These are phyloP conservation scores for Cercospora zeina DNA, from an alignment of 2,329 filamentous ascomycete genomes.

Conservation along the genomic window DNA sequence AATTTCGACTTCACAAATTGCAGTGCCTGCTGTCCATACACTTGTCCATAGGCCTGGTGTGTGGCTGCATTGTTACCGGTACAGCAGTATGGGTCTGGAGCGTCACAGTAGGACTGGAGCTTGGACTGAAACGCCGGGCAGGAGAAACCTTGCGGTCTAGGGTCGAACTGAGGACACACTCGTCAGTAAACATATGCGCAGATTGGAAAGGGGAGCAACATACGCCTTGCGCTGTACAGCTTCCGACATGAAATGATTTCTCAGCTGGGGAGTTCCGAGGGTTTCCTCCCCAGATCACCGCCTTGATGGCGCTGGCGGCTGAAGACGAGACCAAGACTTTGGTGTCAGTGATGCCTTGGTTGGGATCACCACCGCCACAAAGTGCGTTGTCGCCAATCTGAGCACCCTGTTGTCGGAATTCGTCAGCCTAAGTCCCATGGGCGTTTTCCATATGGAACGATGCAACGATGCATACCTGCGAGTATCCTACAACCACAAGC, in stretches of 20 bases:
- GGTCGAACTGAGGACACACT: constrained; percentile 55
- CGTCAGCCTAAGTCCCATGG: constrained; percentile 30
- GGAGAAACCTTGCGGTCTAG: constrained; percentile 58
- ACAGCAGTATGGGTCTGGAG: constrained; percentile 58
- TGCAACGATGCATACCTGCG: constrained; percentile 46
- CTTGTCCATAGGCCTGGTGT: constrained; percentile 62
- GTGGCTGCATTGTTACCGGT: constrained; percentile 61
- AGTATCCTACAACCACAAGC: constrained; percentile 36
- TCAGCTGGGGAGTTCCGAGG: constrained; percentile 59
- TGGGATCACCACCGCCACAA: constrained; percentile 58
- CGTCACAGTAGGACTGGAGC: constrained; percentile 66
- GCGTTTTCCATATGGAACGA: not conserved
- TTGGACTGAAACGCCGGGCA: constrained; percentile 57
- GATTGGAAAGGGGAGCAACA: constrained; percentile 36
- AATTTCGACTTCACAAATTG: constrained; percentile 60
- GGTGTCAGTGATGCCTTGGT: constrained; percentile 51
- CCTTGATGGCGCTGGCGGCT: constrained; percentile 31
- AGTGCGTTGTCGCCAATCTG: constrained; percentile 65
- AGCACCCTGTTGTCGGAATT: constrained; percentile 51
- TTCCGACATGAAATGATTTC: constrained; percentile 60
- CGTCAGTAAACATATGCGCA: constrained; percentile 3
- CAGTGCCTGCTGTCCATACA: constrained; percentile 62
- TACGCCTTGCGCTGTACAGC: constrained; percentile 60
- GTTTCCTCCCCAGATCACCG: constrained; percentile 41
- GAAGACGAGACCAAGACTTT: constrained; percentile 35